These are phyloP conservation scores for Wickerhamomyces queroliae DNA, from an alignment of 805 yeast species.

Conservation along the genomic window DNA sequence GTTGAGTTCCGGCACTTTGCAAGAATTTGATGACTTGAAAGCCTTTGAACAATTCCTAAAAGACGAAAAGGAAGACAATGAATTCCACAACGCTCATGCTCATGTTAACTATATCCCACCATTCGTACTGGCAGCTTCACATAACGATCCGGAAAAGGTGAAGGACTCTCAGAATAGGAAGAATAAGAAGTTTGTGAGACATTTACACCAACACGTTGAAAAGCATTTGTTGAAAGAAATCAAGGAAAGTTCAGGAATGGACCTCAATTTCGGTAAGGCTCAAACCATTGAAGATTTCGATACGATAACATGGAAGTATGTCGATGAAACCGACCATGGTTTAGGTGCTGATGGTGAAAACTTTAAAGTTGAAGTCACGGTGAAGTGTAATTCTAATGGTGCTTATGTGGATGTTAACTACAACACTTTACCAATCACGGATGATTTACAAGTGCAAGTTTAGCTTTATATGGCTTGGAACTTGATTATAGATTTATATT, in stretches of 20 bases:
- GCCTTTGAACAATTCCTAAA: constrained; percentile 59
- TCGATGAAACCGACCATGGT: constrained; percentile 49
- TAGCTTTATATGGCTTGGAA: neutral
- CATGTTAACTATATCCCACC: constrained; percentile 69
- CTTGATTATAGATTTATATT: neutral
- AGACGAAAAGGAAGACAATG: constrained; percentile 75
- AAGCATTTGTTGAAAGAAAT: constrained; percentile 67
- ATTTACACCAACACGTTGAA: constrained; percentile 68
- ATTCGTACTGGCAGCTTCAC: constrained; percentile 59
- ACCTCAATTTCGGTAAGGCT: constrained; percentile 44
- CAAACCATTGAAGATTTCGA: constrained; percentile 41
- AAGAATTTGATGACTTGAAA: constrained; percentile 54
- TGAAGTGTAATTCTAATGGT: constrained; percentile 59
- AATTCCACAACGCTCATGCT: constrained; percentile 63
- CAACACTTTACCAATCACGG: constrained; percentile 34
- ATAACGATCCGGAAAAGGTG: constrained; percentile 63
- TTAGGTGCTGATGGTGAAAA: constrained; percentile 35
- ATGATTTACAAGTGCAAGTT: constrained; percentile 1
- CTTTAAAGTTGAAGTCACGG: constrained; percentile 60
- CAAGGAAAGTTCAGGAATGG: constrained; percentile 51
- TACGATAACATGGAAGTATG: constrained; percentile 56
- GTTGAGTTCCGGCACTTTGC: constrained; percentile 15
- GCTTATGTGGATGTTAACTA: constrained; percentile 67
- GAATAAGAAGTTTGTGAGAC: constrained; percentile 65
- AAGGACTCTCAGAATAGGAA: constrained; percentile 69